Evolutionary conservation across 768 basidiomycete species (phyloP).

Genomic region (Kwoniella sp.): DNA sequence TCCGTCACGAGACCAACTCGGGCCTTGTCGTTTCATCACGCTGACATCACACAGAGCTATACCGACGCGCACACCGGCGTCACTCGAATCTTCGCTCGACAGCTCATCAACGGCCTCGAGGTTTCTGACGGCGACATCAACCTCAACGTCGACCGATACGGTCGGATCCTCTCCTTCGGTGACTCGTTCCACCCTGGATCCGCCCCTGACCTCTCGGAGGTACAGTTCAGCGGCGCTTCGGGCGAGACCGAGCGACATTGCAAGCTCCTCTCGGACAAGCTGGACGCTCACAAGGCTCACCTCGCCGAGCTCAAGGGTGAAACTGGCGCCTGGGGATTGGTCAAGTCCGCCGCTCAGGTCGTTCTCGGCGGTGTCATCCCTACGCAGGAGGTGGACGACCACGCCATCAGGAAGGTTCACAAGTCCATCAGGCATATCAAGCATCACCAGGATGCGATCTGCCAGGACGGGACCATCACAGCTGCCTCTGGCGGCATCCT

Average conservation of each 20-base stretch:
- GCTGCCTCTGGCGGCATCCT: conserved; percentile 14
- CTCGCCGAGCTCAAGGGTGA: conserved; percentile 25
- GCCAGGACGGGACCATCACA: conserved; percentile 8
- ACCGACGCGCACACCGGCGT: conserved; percentile 80
- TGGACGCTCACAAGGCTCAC: conserved; percentile 27
- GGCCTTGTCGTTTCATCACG: neutral
- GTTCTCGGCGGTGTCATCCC: conserved; percentile 15
- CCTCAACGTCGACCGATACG: conserved; percentile 75
- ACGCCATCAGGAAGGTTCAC: conserved; percentile 21
- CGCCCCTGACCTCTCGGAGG: conserved; percentile 53
- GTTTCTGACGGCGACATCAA: conserved; percentile 90
- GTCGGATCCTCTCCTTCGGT: conserved; percentile 76
- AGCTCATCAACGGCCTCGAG: conserved; percentile 77
- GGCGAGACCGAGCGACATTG: conserved; percentile 29
- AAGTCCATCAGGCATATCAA: conserved; percentile 24
- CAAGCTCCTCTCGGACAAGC: conserved; percentile 18
- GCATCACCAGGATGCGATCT: conserved; percentile 33
- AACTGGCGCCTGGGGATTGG: conserved; percentile 36
- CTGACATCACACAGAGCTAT: conserved; percentile 54
- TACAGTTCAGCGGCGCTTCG: conserved; percentile 10
- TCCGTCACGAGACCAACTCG: neutral
- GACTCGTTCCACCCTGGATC: conserved; percentile 79
- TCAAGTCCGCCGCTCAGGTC: conserved; percentile 40
- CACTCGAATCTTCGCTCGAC: conserved; percentile 81
- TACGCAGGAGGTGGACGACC: conserved; percentile 22